Evolutionary conservation across 768 basidiomycete species (phyloP).

Genomic region (Tephrocybe sp.): DNA sequence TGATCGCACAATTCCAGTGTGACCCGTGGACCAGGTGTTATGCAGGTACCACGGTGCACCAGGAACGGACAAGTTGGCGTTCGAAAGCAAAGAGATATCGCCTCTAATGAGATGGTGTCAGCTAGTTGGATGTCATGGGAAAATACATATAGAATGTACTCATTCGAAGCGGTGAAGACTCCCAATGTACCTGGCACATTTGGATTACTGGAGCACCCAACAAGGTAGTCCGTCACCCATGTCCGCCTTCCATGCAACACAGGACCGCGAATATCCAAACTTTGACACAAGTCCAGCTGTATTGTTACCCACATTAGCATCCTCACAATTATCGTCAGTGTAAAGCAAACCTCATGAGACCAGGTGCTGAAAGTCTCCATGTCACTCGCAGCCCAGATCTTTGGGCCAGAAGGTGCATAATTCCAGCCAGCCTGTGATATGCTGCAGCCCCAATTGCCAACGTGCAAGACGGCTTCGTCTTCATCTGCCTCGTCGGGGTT

Average conservation of each 20-base stretch:
- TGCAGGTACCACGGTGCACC: constrained; percentile 49
- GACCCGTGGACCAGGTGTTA: constrained; percentile 54
- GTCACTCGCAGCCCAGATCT: constrained; percentile 85
- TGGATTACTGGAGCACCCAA: constrained; percentile 45
- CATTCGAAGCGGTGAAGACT: constrained; percentile 73
- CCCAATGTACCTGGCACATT: constrained; percentile 38
- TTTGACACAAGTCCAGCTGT: constrained; percentile 60
- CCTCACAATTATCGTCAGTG: neutral
- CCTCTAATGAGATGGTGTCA: constrained; percentile 38
- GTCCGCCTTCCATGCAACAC: constrained; percentile 58
- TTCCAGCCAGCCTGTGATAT: constrained; percentile 78
- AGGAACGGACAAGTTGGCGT: constrained; percentile 34
- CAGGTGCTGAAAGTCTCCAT: constrained; percentile 94
- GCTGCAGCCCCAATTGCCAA: constrained; percentile 87
- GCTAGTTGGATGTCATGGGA: neutral
- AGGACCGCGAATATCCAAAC: constrained; percentile 63
- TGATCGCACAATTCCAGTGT: constrained; percentile 57
- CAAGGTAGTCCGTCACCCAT: constrained; percentile 82
- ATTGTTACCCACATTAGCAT: neutral
- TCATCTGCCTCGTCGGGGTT: constrained; percentile 78
- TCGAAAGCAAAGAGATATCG: constrained; percentile 56
- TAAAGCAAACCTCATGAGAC: constrained; percentile 60
- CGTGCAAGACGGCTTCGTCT: constrained; percentile 79
- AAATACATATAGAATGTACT: constrained; percentile 42
- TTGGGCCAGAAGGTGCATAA: constrained; percentile 28